These are phyloP conservation scores for Collybia sordida DNA, from an alignment of 768 basidiomycete genomes.

Conservation along the genomic window DNA sequence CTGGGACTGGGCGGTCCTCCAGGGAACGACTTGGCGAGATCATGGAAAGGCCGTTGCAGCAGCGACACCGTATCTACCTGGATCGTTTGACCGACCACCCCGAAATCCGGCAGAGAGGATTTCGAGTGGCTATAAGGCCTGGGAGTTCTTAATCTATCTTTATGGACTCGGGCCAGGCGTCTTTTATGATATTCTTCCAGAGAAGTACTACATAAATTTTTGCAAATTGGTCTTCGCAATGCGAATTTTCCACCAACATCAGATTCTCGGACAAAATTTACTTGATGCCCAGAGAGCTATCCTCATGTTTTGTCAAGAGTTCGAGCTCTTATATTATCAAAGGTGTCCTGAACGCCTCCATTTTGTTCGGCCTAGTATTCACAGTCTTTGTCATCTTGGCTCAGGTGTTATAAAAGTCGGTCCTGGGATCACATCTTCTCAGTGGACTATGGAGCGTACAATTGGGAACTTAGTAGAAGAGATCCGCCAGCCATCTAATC, in stretches of 20 bases:
- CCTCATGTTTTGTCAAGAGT: conserved; percentile 29
- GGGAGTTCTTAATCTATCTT: conserved; percentile 15
- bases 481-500: conserved; percentile 1
- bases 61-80: neutral
- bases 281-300: conserved; percentile 19
- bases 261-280: conserved; percentile 15
- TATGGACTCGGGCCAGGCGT: conserved; percentile 18
- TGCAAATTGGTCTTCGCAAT: conserved; percentile 26
- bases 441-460: conserved; percentile 4
- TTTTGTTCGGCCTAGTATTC: neutral
- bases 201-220: conserved; percentile 14
- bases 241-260: conserved; percentile 18
- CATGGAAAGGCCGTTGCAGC: neutral
- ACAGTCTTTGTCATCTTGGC: conserved; percentile 22
- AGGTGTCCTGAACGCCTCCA: neutral
- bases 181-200: conserved; percentile 11
- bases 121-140: conserved; percentile 18
- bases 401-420: conserved; percentile 17
- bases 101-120: neutral
- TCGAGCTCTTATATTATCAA: conserved; percentile 27
- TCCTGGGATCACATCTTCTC: neutral
- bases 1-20: conserved; percentile 4
- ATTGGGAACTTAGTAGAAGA: conserved; percentile 2
- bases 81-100: neutral
- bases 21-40: neutral